These are phyloP conservation scores for Beta vulgaris DNA, from an alignment of 148 eudicot genomes.

Conservation along the genomic window DNA sequence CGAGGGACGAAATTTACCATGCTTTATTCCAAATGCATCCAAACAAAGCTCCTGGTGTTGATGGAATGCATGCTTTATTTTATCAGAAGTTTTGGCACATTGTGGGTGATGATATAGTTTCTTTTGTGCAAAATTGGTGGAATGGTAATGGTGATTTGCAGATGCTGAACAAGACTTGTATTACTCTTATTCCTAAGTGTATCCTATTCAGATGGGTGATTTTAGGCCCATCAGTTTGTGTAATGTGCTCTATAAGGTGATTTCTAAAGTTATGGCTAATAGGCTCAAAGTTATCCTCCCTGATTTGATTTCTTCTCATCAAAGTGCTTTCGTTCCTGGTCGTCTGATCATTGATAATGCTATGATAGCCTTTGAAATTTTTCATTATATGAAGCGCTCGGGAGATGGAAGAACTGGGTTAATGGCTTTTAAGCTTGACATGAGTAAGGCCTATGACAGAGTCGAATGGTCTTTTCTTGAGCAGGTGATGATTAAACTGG, in stretches of 20 bases:
- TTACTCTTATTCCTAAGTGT: background rate
- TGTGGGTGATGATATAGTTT: background rate
- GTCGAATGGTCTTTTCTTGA: background rate
- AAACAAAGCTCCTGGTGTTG: background rate
- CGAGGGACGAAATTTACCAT: background rate
- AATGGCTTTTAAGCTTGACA: background rate
- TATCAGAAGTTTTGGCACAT: background rate
- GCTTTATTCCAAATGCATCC: background rate
- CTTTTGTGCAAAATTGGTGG: background rate
- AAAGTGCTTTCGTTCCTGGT: no score
- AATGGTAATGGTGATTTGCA: rapidly evolving
- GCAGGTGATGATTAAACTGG: background rate
- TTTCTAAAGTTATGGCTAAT: no score
- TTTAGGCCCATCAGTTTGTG: no score
- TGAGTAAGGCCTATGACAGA: constrained; percentile 3
- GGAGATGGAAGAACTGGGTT: background rate
- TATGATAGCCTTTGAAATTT: background rate
- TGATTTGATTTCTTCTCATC: no score
- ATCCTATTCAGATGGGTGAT: background rate
- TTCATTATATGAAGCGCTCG: background rate
- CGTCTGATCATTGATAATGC: background rate
- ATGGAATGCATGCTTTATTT: background rate
- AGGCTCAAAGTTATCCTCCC: no score
- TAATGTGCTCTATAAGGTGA: no score
- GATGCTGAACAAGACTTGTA: background rate